Conservation (phyloP, 2,329 filamentous ascomycete genomes). For the Verticillium dahliae region DNA sequence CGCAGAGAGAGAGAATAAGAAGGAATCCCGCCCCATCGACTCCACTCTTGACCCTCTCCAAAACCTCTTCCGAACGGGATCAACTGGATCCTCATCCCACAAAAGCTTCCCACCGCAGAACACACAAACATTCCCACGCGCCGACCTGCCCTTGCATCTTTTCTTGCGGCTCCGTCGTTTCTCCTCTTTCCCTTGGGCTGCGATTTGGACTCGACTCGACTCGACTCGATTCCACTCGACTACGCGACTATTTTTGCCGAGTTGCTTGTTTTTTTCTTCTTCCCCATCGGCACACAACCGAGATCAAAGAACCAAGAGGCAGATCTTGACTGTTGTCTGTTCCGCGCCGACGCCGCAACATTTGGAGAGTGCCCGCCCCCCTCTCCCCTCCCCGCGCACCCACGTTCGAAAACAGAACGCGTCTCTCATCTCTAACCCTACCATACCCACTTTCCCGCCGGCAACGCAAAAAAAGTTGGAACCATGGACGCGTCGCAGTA, state of each 20-base stretch:
- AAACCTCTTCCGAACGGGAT: slow-evolving; percentile 12
- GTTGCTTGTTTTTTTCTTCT: slow-evolving; percentile 1
- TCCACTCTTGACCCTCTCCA: slow-evolving; percentile 13
- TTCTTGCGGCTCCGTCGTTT: slow-evolving; percentile 8
- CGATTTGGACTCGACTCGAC: not conserved
- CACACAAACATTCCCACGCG: slow-evolving; percentile 10
- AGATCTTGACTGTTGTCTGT: not conserved
- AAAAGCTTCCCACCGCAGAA: slow-evolving; percentile 7
- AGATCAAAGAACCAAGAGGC: not conserved
- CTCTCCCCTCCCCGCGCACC: not conserved
- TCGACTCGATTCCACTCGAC: not conserved
- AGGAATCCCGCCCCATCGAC: slow-evolving; percentile 10
- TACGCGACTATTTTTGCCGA: not conserved
- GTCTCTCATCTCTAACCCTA: slow-evolving; percentile 5
- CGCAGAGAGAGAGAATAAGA: slow-evolving; percentile 1
- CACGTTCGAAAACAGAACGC: not conserved
- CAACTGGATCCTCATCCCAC: slow-evolving; percentile 15
- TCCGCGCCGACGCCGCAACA: not conserved
- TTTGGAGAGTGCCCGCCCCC: not conserved
- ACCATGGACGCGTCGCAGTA: slow-evolving; percentile 51
- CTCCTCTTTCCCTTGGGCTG: slow-evolving; percentile 7
- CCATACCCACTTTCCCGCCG: slow-evolving; percentile 3
- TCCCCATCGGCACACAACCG: not conserved
- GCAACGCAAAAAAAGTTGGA: slow-evolving; percentile 8
- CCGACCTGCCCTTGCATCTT: slow-evolving; percentile 2